phyloP scores from a whole-genome alignment of 1,139 yeast genomes.

The Yarrowia galli region DNA sequence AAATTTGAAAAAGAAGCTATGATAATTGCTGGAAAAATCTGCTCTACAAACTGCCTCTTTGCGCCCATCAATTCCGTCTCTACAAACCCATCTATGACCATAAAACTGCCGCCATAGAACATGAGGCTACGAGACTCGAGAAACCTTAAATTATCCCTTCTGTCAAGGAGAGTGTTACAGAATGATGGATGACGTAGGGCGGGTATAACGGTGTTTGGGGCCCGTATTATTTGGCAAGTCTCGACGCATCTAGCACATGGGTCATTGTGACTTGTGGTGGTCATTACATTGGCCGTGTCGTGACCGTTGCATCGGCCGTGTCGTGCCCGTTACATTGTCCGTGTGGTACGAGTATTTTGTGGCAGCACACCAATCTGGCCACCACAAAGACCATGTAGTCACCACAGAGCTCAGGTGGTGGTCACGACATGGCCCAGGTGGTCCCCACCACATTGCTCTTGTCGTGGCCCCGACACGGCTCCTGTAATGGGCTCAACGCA shows the following conservation, averaged over 20 bases:
- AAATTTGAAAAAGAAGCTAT: neutral
- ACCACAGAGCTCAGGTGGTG: neutral
- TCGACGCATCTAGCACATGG: too few species aligned
- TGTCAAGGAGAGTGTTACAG: constrained; percentile 35
- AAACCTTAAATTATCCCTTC: constrained; percentile 8
- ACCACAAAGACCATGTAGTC: neutral
- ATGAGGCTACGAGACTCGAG: neutral
- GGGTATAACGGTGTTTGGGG: neutral
- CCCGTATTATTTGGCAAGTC: too few species aligned
- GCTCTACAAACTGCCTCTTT: neutral
- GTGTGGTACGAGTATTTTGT: too few species aligned
- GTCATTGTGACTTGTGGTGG: too few species aligned
- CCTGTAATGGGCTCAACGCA: too few species aligned
- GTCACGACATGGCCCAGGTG: neutral
- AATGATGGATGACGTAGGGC: constrained; percentile 12
- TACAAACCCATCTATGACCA: neutral
- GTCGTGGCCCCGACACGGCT: neutral
- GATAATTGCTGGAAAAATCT: neutral
- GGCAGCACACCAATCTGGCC: too few species aligned
- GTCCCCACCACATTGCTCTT: neutral
- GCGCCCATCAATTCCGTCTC: neutral
- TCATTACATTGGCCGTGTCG: neutral
- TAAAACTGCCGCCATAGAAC: neutral
- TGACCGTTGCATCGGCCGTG: neutral
- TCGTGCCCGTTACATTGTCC: too few species aligned